Evolutionary conservation across 352 stramenopile species (phyloP), one percentile per base, ranked within the genome.

Genomic region (Globisporangium mamillatum): DNA sequence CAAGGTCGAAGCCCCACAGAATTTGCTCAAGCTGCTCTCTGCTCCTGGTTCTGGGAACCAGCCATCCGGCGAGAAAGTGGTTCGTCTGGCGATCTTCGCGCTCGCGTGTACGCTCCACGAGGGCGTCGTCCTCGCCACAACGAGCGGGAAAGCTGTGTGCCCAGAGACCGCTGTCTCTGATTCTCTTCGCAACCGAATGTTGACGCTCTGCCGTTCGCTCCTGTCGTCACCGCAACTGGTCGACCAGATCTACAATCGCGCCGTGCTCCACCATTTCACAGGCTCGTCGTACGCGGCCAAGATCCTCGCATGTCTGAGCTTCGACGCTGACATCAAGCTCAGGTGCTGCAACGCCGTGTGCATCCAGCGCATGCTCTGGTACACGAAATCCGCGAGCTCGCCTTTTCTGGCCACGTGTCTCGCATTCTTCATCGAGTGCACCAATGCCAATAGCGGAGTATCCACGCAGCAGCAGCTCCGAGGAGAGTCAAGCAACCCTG

Each of bases 1-100:
- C 59, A 69, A 66, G 32, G 81, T 92, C 0, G 79, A 86, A 2
- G 77, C 72, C 0, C 73, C 80, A 0, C 68, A 77, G 7, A 80
- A 84, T 36, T 61, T 92, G 4, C 60, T 89, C 22, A 81, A 88
- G 34, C 63, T 90, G n/a, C 54, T 92, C 25, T 46, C 41, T 10
- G 38, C 38, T 46, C 53, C 25, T 69, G 8, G 53, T n/a, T 5
- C 41, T n/a, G 41, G 41, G 5, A 50, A 22, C 41, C 41, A 50
- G 41, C 6, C 41, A 20, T 50, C n/a, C 29, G n/a, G 85, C 16
- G 79, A 85, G 22, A 73, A 82, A 14, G 77, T 84, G 4, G 64
- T 63, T 8, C 66, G 80, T 1, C 56, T 87, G 4, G 69, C 68
- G 7, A 74, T 91, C 10, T 92, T 91, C 63, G 82, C 82, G 1